A percentile compares a stretch with the other conserved stretches of the same genome.
These are phyloP conservation scores for Diplodia intermedia DNA, from an alignment of 2,329 filamentous ascomycete genomes.

Conservation along the genomic window DNA sequence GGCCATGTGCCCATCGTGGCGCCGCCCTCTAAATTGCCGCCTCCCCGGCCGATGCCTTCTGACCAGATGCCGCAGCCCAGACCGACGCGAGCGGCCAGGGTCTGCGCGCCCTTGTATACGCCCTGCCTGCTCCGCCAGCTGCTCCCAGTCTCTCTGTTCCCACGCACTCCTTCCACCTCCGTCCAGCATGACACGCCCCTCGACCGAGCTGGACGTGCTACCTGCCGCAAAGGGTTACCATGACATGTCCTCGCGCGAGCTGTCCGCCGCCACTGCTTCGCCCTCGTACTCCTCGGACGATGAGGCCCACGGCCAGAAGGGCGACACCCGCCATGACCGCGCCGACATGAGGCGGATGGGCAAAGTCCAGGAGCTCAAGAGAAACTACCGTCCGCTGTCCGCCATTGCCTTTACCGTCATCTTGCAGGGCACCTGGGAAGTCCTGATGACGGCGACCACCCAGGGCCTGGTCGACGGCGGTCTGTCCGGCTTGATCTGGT, in stretches of 20 bases:
- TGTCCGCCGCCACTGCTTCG: not conserved
- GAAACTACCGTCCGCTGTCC: constrained; percentile 59
- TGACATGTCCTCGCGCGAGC: constrained; percentile 4
- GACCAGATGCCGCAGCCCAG: not conserved
- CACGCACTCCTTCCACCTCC: not conserved
- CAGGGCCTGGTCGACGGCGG: constrained; percentile 33
- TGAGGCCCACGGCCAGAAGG: constrained; percentile 9
- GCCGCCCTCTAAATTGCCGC: not conserved
- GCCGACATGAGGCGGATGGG: constrained; percentile 58
- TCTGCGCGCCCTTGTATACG: not conserved
- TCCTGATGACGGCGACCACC: constrained; percentile 46
- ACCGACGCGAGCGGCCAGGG: not conserved
- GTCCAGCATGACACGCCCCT: not conserved
- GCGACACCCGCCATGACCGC: constrained; percentile 31
- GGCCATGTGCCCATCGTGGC: not conserved
- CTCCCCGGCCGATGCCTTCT: not conserved
- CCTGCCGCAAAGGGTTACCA: constrained; percentile 1
- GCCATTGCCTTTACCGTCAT: constrained; percentile 62
- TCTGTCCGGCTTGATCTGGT: constrained; percentile 36
- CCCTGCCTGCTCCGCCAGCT: not conserved
- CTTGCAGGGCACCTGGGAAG: constrained; percentile 63
- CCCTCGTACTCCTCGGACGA: constrained; percentile 9
- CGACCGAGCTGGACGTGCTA: not conserved
- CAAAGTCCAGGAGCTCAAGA: constrained; percentile 58
- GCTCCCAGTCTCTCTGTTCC: not conserved